Evolutionary conservation across 331 rosid species (phyloP).

Genomic region (Ulmus americana): DNA sequence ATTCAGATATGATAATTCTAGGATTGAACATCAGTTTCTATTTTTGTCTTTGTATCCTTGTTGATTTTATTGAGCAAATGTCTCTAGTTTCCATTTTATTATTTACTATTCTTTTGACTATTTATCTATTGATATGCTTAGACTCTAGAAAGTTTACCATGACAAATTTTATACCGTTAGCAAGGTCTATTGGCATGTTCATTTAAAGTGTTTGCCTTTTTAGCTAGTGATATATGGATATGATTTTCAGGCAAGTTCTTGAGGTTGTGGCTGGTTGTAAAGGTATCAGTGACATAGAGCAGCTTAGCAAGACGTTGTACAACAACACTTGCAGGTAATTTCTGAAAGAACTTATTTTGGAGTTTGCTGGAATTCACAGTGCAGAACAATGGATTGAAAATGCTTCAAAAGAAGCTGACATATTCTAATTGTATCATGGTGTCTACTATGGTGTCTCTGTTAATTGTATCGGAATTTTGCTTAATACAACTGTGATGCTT

Average conservation of each 20-base stretch:
- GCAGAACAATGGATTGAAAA: slow-evolving; percentile 2
- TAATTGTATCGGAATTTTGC: background rate
- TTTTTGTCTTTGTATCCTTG: background rate
- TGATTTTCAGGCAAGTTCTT: slow-evolving; percentile 71
- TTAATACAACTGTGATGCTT: slow-evolving; percentile 14
- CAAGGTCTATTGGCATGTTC: background rate
- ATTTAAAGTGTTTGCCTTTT: slow-evolving; percentile 8
- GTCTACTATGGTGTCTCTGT: background rate
- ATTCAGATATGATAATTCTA: background rate
- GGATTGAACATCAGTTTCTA: background rate
- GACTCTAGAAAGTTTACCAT: background rate
- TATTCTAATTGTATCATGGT: too few relatives aligned
- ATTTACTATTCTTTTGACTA: background rate
- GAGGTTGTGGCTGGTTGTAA: slow-evolving; percentile 88
- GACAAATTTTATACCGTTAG: background rate
- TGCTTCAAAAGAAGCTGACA: slow-evolving; percentile 13
- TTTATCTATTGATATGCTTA: background rate
- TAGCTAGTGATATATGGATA: slow-evolving; percentile 7
- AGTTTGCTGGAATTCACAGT: background rate
- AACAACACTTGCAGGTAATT: slow-evolving; percentile 84
- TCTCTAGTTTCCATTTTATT: background rate
- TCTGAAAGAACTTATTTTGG: background rate
- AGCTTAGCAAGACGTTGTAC: slow-evolving; percentile 66
- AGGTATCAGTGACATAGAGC: slow-evolving; percentile 52
- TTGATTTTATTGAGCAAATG: background rate